Base-by-base conservation (phyloP, 495 filamentous ascomycete genomes). In the Tricharina praecox region DNA sequence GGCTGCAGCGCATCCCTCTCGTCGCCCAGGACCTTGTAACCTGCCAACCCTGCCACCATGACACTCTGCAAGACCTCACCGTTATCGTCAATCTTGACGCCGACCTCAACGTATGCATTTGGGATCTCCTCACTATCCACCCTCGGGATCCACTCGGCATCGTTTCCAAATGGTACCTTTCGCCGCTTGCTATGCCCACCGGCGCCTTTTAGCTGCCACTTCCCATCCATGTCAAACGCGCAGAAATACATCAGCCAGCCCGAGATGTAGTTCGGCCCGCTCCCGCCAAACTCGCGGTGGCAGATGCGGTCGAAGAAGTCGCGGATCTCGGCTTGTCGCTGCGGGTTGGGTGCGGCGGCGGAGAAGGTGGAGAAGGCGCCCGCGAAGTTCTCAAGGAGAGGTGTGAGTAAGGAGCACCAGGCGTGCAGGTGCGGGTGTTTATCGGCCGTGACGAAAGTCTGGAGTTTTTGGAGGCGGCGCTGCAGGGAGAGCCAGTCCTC, bases 221-320 rank as follows among this genome's bases (percentile, higher is more conserved):
- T 21, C 49, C 51, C 66, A 0, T 65, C 28, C 4, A 52, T 48
- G 21, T 57, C 19, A 61, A 66, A 68, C 41, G 63, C 64, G 43
- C 63, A 67, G 50, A 68, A 68, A 0, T 55, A 63, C 1, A 62
- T 62, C 33, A 67, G 49, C 66, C 64, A 67, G 5, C 66, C 65
- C 0, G 50, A 60, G 3, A 61, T 50, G 35, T 58, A 59, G 2
- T 8, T 16, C 1, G 55, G 43, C 0, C 65, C 64, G 28, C 60
- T 66, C 1, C 60, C 61, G 1, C 25, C 35, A 1, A n/a, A 23
- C 0, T 39, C 0, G 0, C 46, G 2, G 28, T 56, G 54, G 16
- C 28, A 28, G 10, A 55, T 55, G 5, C 49, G 48, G 13, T 44
- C 21, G 50, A 54, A 62, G 40, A 60, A 59, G 15, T 51, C 41